Conservation (phyloP, 2,329 filamentous ascomycete species). For the Coniella vitis region DNA sequence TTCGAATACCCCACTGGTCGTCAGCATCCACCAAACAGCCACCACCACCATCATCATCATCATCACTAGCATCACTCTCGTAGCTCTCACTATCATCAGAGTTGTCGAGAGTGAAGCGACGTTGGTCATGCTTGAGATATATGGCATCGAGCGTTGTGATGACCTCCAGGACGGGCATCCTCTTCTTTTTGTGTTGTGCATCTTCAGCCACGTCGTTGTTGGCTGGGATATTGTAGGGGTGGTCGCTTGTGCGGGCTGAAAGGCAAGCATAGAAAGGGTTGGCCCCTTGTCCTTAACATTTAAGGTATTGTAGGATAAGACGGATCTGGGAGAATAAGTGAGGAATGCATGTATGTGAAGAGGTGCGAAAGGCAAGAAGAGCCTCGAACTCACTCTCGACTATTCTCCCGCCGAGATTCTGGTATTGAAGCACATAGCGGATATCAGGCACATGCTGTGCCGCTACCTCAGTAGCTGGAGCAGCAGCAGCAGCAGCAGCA, state of each 20-base stretch:
- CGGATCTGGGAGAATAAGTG: too few relatives aligned
- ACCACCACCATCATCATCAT: too few relatives aligned
- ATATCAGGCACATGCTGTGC: constrained; percentile 31
- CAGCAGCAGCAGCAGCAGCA: too few relatives aligned
- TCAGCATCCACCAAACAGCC: too few relatives aligned
- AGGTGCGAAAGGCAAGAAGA: too few relatives aligned
- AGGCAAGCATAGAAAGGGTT: too few relatives aligned
- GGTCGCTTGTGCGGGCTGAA: constrained; percentile 31
- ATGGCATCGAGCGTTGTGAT: constrained; percentile 29
- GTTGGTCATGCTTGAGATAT: constrained; percentile 13
- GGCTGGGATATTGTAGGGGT: constrained; percentile 24
- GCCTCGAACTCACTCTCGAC: constrained; percentile 31
- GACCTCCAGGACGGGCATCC: constrained; percentile 34
- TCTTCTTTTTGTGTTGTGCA: constrained; percentile 19
- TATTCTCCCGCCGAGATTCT: constrained; percentile 26
- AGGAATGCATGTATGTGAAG: too few relatives aligned
- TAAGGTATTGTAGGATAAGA: too few relatives aligned
- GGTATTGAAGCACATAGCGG: constrained; percentile 35
- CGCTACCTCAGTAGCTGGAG: too few relatives aligned
- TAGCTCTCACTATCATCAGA: background rate
- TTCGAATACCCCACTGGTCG: too few relatives aligned
- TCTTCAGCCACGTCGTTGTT: constrained; percentile 19
- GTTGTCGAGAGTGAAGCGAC: constrained; percentile 2
- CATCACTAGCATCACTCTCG: background rate
- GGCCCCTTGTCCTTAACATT: too few relatives aligned